Evolutionary conservation across 202 grass and related monocot genomes (phyloP), one percentile per base, ranked within the genome.

Genomic region (Bolboschoenoplectus hybrid): DNA sequence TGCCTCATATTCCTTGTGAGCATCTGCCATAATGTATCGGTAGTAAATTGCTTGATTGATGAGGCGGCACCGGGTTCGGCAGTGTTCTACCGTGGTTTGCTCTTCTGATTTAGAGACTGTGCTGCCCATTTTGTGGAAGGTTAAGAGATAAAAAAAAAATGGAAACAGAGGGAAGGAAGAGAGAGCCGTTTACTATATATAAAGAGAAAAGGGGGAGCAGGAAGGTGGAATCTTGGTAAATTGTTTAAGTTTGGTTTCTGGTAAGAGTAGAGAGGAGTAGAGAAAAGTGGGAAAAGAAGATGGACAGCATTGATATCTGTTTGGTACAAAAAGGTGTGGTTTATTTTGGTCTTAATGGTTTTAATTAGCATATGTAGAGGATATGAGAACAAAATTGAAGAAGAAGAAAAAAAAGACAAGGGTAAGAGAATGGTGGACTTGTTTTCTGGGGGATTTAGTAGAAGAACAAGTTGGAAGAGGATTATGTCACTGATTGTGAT

Each of bases 141-240:
- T 19, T 69, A 34, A 32, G 82, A 10, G 40, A 19, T 26, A 26
- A 26, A 26, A 26, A 26, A 26, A n/a, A 52, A 84, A 2, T 43
- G 49, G 19, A 13, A 78, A 6, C 52, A 61, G 36, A 11, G 1
- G 7, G 53, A 80, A 19, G 16, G 53, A 80, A 60, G 73, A 80
- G 10, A 41, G 6, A 80, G 7, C 19, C 36, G 35, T 58, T 60
- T 43, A 40, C 36, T 60, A 43, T 43, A 80, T 60, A 43, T 43
- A 80, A 80, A 80, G 75, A 60, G 61, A 53, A 69, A 68, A 71
- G 61, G 43, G 47, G 64, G 44, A 57, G 82, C 13, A 57, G 81
- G 63, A 84, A 84, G 65, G 64, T 84, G 63, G 82, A 84, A 84
- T 84, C 82, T 84, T 84, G 64, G 82, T 84, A 38, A 69, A 84